Evolutionary conservation across 257 asterid species (phyloP).

Genomic region (Jasminum sambac): DNA sequence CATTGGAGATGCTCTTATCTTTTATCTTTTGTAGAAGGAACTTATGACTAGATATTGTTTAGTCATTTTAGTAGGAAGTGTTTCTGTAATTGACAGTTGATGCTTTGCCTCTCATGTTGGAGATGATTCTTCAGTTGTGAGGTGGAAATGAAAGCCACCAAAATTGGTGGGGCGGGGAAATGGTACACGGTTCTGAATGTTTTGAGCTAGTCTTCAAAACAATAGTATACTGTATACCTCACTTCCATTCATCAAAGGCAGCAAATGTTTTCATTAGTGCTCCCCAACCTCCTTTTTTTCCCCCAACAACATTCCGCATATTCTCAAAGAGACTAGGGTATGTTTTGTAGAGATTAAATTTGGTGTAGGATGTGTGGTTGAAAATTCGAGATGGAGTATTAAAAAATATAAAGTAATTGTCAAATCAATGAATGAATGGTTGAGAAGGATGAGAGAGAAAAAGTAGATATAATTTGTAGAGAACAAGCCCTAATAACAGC

Average conservation of each 20-base stretch:
- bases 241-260: neutral
- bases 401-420: no score
- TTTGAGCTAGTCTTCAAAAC: neutral
- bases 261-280: neutral
- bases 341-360: no score
- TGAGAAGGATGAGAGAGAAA: no score
- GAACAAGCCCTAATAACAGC: no score
- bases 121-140: neutral
- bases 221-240: neutral
- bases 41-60: neutral
- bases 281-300: neutral
- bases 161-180: neutral
- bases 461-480: no score
- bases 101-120: conserved; percentile 1
- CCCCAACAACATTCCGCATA: neutral
- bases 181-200: neutral
- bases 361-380: no score
- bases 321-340: neutral
- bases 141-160: neutral
- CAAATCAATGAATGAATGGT: no score
- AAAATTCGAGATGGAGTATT: no score
- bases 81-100: neutral
- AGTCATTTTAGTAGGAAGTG: neutral
- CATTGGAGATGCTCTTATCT: no score
- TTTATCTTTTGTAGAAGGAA: neutral